These are phyloP conservation scores for Pseudogymnoascus sp. DNA, from an alignment of 2,329 filamentous ascomycete genomes.

Conservation along the genomic window DNA sequence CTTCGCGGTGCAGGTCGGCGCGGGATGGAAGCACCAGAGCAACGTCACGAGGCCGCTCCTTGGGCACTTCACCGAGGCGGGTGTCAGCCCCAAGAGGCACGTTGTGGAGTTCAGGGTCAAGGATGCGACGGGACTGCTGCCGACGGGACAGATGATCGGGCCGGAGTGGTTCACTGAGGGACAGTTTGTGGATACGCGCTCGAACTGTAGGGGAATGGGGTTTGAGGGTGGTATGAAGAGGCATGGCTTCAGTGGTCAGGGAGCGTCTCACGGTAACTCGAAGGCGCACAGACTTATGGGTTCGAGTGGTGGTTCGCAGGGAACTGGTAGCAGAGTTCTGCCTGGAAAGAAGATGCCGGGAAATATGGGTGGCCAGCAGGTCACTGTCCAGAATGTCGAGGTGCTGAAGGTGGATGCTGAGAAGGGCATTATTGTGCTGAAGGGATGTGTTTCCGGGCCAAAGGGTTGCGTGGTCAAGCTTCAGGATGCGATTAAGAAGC, in stretches of 20 bases:
- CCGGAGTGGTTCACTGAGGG: slow-evolving; percentile 90
- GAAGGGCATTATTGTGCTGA: slow-evolving; percentile 81
- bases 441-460: slow-evolving; percentile 78
- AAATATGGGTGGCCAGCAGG: slow-evolving; percentile 82
- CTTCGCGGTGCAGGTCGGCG: slow-evolving; percentile 85
- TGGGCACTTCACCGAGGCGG: slow-evolving; percentile 79
- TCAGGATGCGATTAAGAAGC: slow-evolving; percentile 87
- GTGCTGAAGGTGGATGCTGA: slow-evolving; percentile 81
- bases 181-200: slow-evolving; percentile 81
- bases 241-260: slow-evolving; percentile 83
- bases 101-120: slow-evolving; percentile 84
- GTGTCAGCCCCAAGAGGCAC: slow-evolving; percentile 75
- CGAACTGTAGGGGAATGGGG: slow-evolving; percentile 76
- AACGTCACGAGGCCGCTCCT: slow-evolving; percentile 79
- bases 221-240: slow-evolving; percentile 98
- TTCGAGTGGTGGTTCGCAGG: slow-evolving; percentile 82
- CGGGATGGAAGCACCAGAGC: slow-evolving; percentile 62
- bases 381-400: slow-evolving; percentile 86
- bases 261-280: slow-evolving; percentile 89
- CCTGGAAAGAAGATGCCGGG: slow-evolving; percentile 98
- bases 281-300: slow-evolving; percentile 89
- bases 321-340: slow-evolving; percentile 82
- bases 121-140: slow-evolving; percentile 62
- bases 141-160: slow-evolving; percentile 66
- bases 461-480: slow-evolving; percentile 80